Evolutionary conservation across 2,329 filamentous ascomycete genomes (phyloP).

Genomic region (Pseudocercospora fuligena): DNA sequence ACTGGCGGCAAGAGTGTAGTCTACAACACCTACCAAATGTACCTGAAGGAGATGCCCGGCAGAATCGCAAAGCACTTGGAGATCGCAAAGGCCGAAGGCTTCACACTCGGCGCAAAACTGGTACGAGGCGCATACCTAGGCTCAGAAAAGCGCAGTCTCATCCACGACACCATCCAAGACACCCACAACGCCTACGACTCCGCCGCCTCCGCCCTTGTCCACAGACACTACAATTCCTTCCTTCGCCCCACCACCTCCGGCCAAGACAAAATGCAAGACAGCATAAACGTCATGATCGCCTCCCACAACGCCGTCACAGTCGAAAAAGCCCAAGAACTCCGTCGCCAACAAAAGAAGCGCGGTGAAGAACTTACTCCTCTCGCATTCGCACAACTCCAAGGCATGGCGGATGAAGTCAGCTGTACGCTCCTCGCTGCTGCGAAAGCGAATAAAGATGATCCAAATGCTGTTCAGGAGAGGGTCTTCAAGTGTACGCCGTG

Average conservation of each 20-base stretch:
- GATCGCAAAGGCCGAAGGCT: constrained; percentile 51
- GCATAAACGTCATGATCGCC: constrained; percentile 70
- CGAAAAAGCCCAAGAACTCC: constrained; percentile 54
- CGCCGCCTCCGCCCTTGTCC: constrained; percentile 70
- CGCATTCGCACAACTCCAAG: constrained; percentile 80
- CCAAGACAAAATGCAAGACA: constrained; percentile 43
- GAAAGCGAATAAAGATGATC: constrained; percentile 40
- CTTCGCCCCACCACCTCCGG: constrained; percentile 50
- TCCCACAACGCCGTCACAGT: constrained; percentile 82
- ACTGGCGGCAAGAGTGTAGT: constrained; percentile 66
- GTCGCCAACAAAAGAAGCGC: constrained; percentile 50
- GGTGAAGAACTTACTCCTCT: constrained; percentile 53
- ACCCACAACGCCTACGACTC: constrained; percentile 71
- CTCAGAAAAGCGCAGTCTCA: constrained; percentile 55
- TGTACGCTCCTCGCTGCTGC: constrained; percentile 57
- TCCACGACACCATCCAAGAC: constrained; percentile 58
- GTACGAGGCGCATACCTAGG: constrained; percentile 63
- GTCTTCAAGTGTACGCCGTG: constrained; percentile 63
- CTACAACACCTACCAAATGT: constrained; percentile 68
- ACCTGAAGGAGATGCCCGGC: constrained; percentile 50
- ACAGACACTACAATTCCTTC: constrained; percentile 62
- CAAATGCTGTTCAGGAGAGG: constrained; percentile 46
- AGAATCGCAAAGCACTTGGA: constrained; percentile 48
- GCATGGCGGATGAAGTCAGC: constrained; percentile 94
- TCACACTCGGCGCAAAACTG: constrained; percentile 61